phyloP scores from a whole-genome alignment of 805 yeast genomes.

The Schwanniomyces polymorphus region DNA sequence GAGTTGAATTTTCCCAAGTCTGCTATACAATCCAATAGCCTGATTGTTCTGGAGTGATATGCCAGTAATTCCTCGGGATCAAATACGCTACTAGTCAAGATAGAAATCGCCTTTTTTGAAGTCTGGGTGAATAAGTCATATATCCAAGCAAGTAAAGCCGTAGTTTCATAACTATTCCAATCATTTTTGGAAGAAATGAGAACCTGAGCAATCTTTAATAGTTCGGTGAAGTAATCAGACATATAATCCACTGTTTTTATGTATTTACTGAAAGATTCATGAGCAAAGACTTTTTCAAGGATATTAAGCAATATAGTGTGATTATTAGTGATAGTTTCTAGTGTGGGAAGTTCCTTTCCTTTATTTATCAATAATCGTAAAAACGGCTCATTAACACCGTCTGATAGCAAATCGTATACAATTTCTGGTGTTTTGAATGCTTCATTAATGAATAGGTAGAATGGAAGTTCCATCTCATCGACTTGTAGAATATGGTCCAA shows the following conservation, averaged over 20 bases:
- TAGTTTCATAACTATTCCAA: slow-evolving; percentile 40
- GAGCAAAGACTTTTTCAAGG: slow-evolving; percentile 19
- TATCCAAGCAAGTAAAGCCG: slow-evolving; percentile 43
- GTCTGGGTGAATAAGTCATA: slow-evolving; percentile 25
- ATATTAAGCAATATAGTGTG: slow-evolving; percentile 19
- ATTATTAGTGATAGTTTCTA: slow-evolving; percentile 6
- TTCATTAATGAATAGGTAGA: slow-evolving; percentile 5
- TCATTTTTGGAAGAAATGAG: slow-evolving; percentile 37
- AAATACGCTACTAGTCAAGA: slow-evolving; percentile 13
- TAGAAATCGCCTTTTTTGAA: slow-evolving; percentile 9
- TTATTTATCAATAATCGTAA: slow-evolving; percentile 6
- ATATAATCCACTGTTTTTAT: slow-evolving; percentile 3
- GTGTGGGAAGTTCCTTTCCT: slow-evolving; percentile 12
- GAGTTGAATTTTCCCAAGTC: slow-evolving; percentile 41
- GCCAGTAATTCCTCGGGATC: slow-evolving; percentile 9
- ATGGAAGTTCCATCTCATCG: slow-evolving; percentile 9
- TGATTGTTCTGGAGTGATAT: slow-evolving; percentile 16
- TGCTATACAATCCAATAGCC: slow-evolving; percentile 41
- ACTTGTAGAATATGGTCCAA: not conserved
- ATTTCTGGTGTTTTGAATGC: slow-evolving; percentile 6
- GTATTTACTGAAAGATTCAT: slow-evolving; percentile 33
- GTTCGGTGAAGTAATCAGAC: slow-evolving; percentile 2
- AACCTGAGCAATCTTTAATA: slow-evolving; percentile 30
- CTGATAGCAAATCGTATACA: slow-evolving; percentile 13
- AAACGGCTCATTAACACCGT: slow-evolving; percentile 2